Evolutionary conservation across 2,329 filamentous ascomycete genomes (phyloP), one percentile per base, ranked within the genome.

Genomic region (Trichophyton verrucosum): DNA sequence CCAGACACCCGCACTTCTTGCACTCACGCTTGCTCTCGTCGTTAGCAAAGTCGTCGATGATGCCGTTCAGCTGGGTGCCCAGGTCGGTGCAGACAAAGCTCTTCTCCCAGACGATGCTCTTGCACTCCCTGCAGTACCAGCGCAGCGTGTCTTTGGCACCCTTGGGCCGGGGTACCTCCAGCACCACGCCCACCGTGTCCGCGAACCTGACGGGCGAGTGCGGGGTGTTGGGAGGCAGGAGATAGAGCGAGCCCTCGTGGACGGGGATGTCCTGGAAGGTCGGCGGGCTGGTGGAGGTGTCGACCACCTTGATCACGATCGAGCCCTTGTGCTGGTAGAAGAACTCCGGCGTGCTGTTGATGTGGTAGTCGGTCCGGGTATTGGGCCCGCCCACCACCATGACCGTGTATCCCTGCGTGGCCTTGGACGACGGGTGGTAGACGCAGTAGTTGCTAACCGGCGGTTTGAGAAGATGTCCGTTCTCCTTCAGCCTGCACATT

Each of bases 361-460:
- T 92, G 81, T 97, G 94, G 80, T 96, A 99, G 80, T 97, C 94
- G 61, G 91, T 96, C 65, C 94, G 86, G 63, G 89, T 89, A 75
- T 97, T 97, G 69, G 94, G 94, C 11, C 94, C 94, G 72, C 94
- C 94, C 64, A 99, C 91, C 68, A 96, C 91, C 87, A 78, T 78
- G 64, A 91, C 91, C 70, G 96, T 97, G 73, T 95, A 91, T 33
- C 94, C 94, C 70, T 91, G 88, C 64, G 96, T 94, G 66, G 92
- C 89, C 79, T 71, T 69, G 4, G 70, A 72, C 44, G 74, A 73
- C 2, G 73, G 71, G 72, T 95, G 88, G 78, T 96, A 95, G 69
- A 97, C 89, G 77, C 91, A 96, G 79, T 94, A 95, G 78, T 97
- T 97, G 78, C 96, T 96, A 70, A 97, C 86, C 1, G 94, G 94